These are phyloP conservation scores for Coemansia sp. DNA, from an alignment of 192 early-diverging fungal genomes.

Conservation along the genomic window DNA sequence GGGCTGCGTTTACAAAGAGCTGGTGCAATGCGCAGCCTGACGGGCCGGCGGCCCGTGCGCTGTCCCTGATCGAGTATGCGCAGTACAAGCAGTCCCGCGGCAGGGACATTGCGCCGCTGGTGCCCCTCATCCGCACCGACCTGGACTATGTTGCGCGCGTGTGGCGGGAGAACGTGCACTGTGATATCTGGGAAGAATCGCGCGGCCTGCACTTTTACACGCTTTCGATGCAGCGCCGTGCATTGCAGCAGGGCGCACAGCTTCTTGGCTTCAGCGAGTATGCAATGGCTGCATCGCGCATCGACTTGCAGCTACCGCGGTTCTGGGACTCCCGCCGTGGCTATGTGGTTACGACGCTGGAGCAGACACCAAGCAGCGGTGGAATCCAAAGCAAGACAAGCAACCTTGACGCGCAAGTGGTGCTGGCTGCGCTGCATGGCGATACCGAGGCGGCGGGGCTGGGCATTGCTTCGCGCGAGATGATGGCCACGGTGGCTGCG, in stretches of 20 bases:
- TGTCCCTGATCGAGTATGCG: slow-evolving; percentile 22
- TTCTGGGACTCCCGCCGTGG: slow-evolving; percentile 54
- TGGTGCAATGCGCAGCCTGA: slow-evolving; percentile 75
- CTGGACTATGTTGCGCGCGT: slow-evolving; percentile 63
- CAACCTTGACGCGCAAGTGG: slow-evolving; percentile 62
- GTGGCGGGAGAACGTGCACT: slow-evolving; percentile 52
- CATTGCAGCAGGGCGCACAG: slow-evolving; percentile 59
- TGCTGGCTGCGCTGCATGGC: slow-evolving; percentile 61
- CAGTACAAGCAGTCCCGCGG: neutral
- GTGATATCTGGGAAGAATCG: slow-evolving; percentile 85
- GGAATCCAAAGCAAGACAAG: slow-evolving; percentile 55
- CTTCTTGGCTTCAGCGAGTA: slow-evolving; percentile 19
- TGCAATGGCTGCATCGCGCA: slow-evolving; percentile 23
- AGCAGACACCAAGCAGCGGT: slow-evolving; percentile 15
- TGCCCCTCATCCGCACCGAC: slow-evolving; percentile 30
- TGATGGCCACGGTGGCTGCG: slow-evolving; percentile 22
- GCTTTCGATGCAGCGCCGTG: slow-evolving; percentile 61
- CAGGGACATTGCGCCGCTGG: neutral
- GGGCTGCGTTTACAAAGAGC: slow-evolving; percentile 41
- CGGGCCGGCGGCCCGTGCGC: slow-evolving; percentile 63
- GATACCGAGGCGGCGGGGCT: slow-evolving; percentile 27
- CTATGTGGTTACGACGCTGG: slow-evolving; percentile 49
- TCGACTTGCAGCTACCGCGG: slow-evolving; percentile 31
- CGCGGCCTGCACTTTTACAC: slow-evolving; percentile 74
- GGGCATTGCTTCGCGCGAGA: slow-evolving; percentile 12